Conservation (phyloP, 495 filamentous ascomycete species). For the Xylaria cubensis region DNA sequence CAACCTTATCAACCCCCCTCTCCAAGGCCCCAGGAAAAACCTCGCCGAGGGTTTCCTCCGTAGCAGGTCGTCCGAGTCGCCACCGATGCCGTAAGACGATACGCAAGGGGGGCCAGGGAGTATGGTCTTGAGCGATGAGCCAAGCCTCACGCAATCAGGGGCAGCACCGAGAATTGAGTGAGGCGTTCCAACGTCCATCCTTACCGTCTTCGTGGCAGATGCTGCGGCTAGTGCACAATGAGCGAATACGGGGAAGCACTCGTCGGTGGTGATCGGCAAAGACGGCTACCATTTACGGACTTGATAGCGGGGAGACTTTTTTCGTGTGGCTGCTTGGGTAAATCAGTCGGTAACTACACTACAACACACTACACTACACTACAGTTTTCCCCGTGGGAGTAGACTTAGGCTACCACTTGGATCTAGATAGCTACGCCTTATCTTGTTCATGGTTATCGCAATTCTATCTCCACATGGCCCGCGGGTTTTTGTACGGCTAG, state of each 20-base stretch:
- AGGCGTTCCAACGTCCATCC: neutral
- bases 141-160: neutral
- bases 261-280: conserved; percentile 12
- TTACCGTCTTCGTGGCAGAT: neutral
- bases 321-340: neutral
- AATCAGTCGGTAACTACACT: neutral
- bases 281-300: conserved; percentile 16
- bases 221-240: neutral
- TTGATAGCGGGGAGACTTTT: conserved; percentile 11
- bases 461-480: neutral
- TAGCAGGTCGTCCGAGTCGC: neutral
- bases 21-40: neutral
- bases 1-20: neutral
- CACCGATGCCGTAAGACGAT: neutral
- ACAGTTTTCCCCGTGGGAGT: neutral
- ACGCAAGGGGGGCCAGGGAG: neutral
- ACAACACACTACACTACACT: neutral
- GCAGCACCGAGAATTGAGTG: neutral
- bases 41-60: neutral
- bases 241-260: neutral
- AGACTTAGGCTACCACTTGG: neutral
- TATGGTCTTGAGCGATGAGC: conserved; percentile 1
- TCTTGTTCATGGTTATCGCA: neutral
- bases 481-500: neutral
- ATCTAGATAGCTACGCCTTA: neutral